These are phyloP conservation scores for Nemania diffusa DNA, from an alignment of 2,329 filamentous ascomycete genomes.

Conservation along the genomic window DNA sequence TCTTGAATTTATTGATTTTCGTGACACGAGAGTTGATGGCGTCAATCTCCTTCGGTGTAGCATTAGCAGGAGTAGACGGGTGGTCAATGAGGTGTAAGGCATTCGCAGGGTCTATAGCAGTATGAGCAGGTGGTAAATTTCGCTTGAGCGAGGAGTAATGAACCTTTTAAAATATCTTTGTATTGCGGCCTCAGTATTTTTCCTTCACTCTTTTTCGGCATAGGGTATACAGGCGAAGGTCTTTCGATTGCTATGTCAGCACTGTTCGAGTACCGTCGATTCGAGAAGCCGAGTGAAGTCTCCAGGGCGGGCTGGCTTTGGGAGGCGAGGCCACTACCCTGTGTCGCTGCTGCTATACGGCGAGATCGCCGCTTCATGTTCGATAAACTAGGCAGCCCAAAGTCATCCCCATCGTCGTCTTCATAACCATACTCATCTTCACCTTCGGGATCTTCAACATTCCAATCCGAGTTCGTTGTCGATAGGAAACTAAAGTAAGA, in stretches of 20 bases:
- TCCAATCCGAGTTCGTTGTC: constrained; percentile 85
- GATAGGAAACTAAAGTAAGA: constrained; percentile 85
- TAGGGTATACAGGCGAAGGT: constrained; percentile 83
- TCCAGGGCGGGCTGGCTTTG: constrained; percentile 52
- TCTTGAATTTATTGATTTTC: constrained; percentile 98
- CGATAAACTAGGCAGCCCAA: constrained; percentile 90
- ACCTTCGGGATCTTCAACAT: constrained; percentile 68
- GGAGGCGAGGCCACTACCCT: constrained; percentile 47
- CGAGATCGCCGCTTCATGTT: constrained; percentile 83
- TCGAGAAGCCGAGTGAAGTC: constrained; percentile 52
- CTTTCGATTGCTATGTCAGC: constrained; percentile 94
- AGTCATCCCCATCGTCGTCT: constrained; percentile 93
- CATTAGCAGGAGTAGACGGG: constrained; percentile 76
- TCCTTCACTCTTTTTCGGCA: constrained; percentile 87
- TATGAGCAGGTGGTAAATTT: constrained; percentile 11
- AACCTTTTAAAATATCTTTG: constrained; percentile 88
- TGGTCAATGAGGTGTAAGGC: constrained; percentile 94
- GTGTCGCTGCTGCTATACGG: constrained; percentile 61
- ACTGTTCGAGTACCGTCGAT: constrained; percentile 80
- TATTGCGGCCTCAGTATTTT: constrained; percentile 98
- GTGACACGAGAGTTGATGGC: constrained; percentile 87
- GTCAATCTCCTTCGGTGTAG: constrained; percentile 84
- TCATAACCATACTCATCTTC: constrained; percentile 83
- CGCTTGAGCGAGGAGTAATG: constrained; percentile 6
- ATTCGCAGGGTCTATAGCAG: constrained; percentile 78